Conservation (phyloP, 371 early-diverging fungal genomes). For the Mucor plumbeus region DNA sequence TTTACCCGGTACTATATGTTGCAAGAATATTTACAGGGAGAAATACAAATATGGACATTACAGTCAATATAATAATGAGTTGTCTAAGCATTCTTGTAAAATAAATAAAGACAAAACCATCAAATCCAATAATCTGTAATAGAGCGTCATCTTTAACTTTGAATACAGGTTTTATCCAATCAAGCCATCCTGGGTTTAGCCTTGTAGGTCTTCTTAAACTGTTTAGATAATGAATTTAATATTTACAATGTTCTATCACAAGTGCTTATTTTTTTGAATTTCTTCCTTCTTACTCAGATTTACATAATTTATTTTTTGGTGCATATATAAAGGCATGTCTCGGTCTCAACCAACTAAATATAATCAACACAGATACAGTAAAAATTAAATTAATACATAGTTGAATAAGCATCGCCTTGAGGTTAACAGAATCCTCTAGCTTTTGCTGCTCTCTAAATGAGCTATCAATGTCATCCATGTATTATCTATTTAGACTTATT, state of each 20-base stretch:
- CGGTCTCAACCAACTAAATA: slow-evolving; percentile 49
- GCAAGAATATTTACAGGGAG: slow-evolving; percentile 68
- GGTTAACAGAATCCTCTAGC: slow-evolving; percentile 34
- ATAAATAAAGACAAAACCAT: slow-evolving; percentile 78
- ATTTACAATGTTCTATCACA: too few relatives aligned
- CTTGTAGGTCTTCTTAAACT: slow-evolving; percentile 10
- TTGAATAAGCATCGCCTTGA: slow-evolving; percentile 50
- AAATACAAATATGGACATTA: slow-evolving; percentile 60
- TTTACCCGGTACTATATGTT: slow-evolving; percentile 48
- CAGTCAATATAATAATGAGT: slow-evolving; percentile 56
- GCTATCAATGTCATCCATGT: slow-evolving; percentile 24
- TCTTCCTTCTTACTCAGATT: slow-evolving; percentile 40
- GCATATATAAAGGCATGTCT: slow-evolving; percentile 51
- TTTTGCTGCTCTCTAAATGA: slow-evolving; percentile 34
- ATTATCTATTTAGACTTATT: neutral
- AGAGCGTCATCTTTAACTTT: slow-evolving; percentile 64
- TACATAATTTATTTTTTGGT: slow-evolving; percentile 38
- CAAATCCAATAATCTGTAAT: slow-evolving; percentile 71
- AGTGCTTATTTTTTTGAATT: too few relatives aligned
- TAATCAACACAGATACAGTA: slow-evolving; percentile 44
- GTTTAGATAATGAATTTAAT: too few relatives aligned
- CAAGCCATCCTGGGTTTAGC: slow-evolving; percentile 42
- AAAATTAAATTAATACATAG: slow-evolving; percentile 51
- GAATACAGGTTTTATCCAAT: slow-evolving; percentile 71
- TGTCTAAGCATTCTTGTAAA: slow-evolving; percentile 65